Conservation (phyloP, 2,329 filamentous ascomycete genomes). For the Arthrobotrys entomopaga region DNA sequence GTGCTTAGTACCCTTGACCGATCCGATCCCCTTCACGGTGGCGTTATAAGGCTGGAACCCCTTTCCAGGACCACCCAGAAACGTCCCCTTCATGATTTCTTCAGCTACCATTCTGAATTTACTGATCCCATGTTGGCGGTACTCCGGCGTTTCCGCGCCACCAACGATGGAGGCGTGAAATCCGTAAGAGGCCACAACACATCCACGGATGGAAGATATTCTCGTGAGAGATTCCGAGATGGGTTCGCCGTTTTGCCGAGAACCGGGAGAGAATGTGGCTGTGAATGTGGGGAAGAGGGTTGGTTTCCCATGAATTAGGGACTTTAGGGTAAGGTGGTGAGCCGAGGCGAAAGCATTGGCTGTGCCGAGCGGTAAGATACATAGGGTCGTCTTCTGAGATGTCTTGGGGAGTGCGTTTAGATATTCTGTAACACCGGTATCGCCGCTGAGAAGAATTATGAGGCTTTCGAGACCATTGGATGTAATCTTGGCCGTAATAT, state of each 20-base stretch:
- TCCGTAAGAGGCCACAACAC: conserved; percentile 90
- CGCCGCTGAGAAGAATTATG: conserved; percentile 48
- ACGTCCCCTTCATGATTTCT: conserved; percentile 62
- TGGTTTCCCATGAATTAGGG: conserved; percentile 69
- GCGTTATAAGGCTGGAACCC: conserved; percentile 70
- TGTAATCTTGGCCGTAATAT: conserved; percentile 29
- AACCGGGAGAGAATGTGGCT: conserved; percentile 70
- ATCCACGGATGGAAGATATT: conserved; percentile 71
- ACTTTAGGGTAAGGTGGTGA: conserved; percentile 62
- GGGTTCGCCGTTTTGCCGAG: conserved; percentile 33
- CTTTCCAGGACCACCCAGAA: conserved; percentile 61
- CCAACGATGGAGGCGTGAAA: conserved; percentile 88
- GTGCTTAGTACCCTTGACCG: conserved; percentile 67
- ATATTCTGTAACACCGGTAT: conserved; percentile 49
- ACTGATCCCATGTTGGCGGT: conserved; percentile 79
- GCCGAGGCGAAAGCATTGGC: conserved; percentile 75
- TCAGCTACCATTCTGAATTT: conserved; percentile 87
- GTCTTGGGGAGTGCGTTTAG: conserved; percentile 31
- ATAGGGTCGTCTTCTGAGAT: conserved; percentile 60
- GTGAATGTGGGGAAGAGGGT: conserved; percentile 71
- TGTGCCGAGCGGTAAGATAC: conserved; percentile 72
- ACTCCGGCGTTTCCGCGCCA: conserved; percentile 85
- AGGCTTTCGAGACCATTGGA: conserved; percentile 46
- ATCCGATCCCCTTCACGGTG: conserved; percentile 63
- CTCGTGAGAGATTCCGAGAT: conserved; percentile 59